Evolutionary conservation across 192 early-diverging fungal species (phyloP).

Genomic region (Coemansia asiatica): DNA sequence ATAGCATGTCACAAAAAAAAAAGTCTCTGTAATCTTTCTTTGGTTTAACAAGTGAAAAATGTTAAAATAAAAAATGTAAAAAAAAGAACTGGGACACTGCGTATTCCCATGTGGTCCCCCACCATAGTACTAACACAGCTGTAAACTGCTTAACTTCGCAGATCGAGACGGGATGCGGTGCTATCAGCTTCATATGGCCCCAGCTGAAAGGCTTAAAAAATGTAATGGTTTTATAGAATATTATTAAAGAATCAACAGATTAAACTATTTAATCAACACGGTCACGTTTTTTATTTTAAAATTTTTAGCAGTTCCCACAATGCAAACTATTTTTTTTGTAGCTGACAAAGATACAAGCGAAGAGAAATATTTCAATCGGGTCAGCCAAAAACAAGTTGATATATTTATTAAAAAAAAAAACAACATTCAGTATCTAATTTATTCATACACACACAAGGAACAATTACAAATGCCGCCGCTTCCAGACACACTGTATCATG

Average conservation of each 20-base stretch:
- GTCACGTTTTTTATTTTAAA: too few relatives aligned
- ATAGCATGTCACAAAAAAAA: too few relatives aligned
- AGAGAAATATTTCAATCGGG: too few relatives aligned
- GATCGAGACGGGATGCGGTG: constrained; percentile 46
- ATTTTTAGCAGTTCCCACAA: too few relatives aligned
- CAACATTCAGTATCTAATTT: too few relatives aligned
- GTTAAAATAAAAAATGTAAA: not conserved
- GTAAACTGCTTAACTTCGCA: constrained; percentile 39
- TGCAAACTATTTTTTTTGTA: too few relatives aligned
- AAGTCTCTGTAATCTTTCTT: not conserved
- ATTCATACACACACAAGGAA: not conserved
- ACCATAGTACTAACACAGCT: constrained; percentile 38
- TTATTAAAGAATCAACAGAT: too few relatives aligned
- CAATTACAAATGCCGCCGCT: not conserved
- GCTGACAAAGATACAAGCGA: too few relatives aligned
- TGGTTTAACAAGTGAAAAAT: not conserved
- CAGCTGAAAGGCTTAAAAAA: constrained; percentile 19
- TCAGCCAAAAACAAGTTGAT: too few relatives aligned
- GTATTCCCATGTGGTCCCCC: constrained; percentile 43
- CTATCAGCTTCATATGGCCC: constrained; percentile 32
- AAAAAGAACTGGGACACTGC: constrained; percentile 24
- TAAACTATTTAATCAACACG: too few relatives aligned
- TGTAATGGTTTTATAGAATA: too few relatives aligned
- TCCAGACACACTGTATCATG: constrained; percentile 10
- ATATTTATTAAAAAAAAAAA: too few relatives aligned